These are phyloP conservation scores for Colletotrichum noveboracense DNA, from an alignment of 2,329 filamentous ascomycete species.

Conservation along the genomic window DNA sequence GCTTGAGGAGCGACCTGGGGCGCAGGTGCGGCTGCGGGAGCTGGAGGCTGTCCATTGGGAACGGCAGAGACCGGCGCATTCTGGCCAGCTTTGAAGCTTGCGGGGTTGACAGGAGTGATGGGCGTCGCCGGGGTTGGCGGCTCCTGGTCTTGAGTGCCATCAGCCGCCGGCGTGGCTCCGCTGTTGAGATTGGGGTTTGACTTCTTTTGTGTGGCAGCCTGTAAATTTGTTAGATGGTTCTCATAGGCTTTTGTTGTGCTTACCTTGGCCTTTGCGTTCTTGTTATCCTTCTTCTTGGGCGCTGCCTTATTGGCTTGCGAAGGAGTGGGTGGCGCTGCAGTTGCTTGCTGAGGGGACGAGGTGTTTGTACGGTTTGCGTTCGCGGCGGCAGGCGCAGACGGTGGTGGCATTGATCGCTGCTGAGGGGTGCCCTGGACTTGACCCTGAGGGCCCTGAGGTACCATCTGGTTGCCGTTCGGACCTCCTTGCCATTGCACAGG, in stretches of 20 bases:
- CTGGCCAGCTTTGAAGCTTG: conserved; percentile 54
- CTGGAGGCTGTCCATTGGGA: conserved; percentile 49
- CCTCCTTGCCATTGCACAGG: conserved; percentile 54
- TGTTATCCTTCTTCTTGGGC: conserved; percentile 78
- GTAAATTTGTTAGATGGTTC: conserved; percentile 23
- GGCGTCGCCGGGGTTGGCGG: conserved; percentile 67
- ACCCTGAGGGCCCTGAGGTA: conserved; percentile 49
- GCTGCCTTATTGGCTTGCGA: conserved; percentile 74
- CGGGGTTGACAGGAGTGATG: conserved; percentile 62
- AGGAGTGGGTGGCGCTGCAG: conserved; percentile 77
- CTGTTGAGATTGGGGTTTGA: conserved; percentile 59
- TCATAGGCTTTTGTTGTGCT: conserved; percentile 27
- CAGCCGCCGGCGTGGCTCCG: conserved; percentile 62
- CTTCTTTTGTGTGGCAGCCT: conserved; percentile 67
- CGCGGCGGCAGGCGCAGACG: conserved; percentile 61
- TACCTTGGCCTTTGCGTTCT: conserved; percentile 73
- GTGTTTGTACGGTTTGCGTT: conserved; percentile 60
- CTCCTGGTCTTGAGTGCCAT: conserved; percentile 61
- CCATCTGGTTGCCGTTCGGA: conserved; percentile 46
- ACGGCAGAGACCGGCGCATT: conserved; percentile 40
- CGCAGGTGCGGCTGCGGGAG: conserved; percentile 46
- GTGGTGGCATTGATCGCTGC: conserved; percentile 73
- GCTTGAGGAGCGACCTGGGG: conserved; percentile 49
- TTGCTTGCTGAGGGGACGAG: conserved; percentile 67
- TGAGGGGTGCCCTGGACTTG: conserved; percentile 73